A percentile compares a stretch with the other conserved stretches of the same genome.
Conservation (phyloP, 176 grass and related monocot species). For the Avena sativa region DNA sequence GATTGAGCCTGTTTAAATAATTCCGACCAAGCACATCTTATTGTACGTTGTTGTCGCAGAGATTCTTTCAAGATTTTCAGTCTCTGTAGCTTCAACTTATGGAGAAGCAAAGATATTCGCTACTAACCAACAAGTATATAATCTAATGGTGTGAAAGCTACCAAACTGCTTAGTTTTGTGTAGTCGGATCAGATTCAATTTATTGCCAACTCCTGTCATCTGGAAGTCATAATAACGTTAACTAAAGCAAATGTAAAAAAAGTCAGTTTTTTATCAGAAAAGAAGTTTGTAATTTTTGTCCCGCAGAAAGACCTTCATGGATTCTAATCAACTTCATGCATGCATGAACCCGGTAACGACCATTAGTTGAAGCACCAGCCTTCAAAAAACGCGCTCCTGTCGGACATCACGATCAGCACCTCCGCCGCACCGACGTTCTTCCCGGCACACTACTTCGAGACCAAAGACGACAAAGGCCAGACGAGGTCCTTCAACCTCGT, state of each 20-base stretch:
- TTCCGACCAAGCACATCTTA: background rate
- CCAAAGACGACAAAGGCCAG: conserved; percentile 27
- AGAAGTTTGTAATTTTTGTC: background rate
- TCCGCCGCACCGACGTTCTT: conserved; percentile 80
- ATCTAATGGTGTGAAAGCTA: too few species aligned
- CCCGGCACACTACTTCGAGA: conserved; percentile 72
- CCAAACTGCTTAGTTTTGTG: background rate
- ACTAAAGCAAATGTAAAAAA: background rate
- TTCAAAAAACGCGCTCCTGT: conserved; percentile 54
- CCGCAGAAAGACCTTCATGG: background rate
- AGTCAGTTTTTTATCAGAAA: background rate
- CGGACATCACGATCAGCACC: conserved; percentile 69
- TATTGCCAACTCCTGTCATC: background rate
- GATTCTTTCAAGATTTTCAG: background rate
- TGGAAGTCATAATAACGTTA: background rate
- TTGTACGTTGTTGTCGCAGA: background rate
- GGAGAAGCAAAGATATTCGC: background rate
- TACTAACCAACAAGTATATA: background rate
- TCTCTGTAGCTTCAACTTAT: conserved; percentile 22
- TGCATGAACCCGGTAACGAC: background rate
- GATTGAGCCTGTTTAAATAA: background rate
- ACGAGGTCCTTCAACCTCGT: conserved; percentile 62
- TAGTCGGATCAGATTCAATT: background rate
- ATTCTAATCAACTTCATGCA: conserved; percentile 32
- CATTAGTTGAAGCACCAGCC: conserved; percentile 53